Base-by-base conservation (phyloP, 495 filamentous ascomycete species). In the Neurospora sp. region DNA sequence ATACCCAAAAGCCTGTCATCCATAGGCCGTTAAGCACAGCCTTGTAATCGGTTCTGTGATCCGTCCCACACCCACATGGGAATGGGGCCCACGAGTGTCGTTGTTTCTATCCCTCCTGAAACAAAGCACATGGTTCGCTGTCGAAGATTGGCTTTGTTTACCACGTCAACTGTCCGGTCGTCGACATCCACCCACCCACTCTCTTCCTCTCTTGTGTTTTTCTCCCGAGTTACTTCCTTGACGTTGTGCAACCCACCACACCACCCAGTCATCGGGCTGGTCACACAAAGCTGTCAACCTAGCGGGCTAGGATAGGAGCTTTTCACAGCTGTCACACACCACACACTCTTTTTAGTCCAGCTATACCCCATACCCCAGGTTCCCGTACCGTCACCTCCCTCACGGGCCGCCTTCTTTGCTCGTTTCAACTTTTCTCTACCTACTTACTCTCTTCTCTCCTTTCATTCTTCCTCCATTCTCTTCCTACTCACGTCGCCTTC, bases 251-350 rank as follows among this genome's bases (percentile, higher is more conserved):
- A 22, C 20, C 46, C 20, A 12, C 46, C 20, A 12, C 10, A 22
- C 46, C 48, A 48, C 20, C 44, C 18, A 59, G 20, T 31, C 22
- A 61, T 61, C 27, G 14, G 1, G 53, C 2, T 4, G 12, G 27
- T 35, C 53, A 61, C 53, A 61, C 53, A 61, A 61, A 37, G 35
- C 35, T 37, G 35, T 37, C 35, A 37, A 18, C 53, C 27, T 61
- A 61, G 53, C 53, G 18, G 70, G 42, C 53, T 41, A 27, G 46
- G 46, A 53, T 71, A 53, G 44, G 70, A 71, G 70, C 70, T 65
- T 35, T 35, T 22, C 70, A 71, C 44, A 59, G 11, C 39, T 46
- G 27, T 53, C 70, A 20, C 70, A 12, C 20, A 20, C 31, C 31
- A 35, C 35, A 37, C 35, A 37, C 35, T 37, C 39, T 61, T 11